phyloP scores from a whole-genome alignment of 352 stramenopile genomes.

The Phytophthora quininea region DNA sequence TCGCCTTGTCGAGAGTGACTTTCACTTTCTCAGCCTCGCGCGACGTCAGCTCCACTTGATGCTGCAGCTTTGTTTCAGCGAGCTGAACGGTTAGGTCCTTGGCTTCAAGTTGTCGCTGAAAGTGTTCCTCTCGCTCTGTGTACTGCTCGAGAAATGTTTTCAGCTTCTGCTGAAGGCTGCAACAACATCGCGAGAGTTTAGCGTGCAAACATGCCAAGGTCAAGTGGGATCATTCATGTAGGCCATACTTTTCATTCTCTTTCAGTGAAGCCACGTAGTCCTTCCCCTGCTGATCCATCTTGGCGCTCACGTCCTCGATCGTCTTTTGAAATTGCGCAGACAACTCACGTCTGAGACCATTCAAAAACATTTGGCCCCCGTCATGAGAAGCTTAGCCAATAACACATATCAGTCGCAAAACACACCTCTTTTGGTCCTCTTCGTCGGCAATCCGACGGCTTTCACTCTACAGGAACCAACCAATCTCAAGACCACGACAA shows the following conservation, averaged over 20 bases:
- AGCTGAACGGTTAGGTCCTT: slow-evolving; percentile 85
- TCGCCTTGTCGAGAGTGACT: slow-evolving; percentile 83
- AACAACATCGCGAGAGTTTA: not conserved
- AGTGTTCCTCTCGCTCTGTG: slow-evolving; percentile 80
- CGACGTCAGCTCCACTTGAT: slow-evolving; percentile 77
- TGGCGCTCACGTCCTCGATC: slow-evolving; percentile 88
- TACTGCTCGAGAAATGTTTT: slow-evolving; percentile 87
- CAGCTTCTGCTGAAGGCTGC: slow-evolving; percentile 83
- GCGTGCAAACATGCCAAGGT: slow-evolving; percentile 2
- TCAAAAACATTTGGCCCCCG: slow-evolving; percentile 3
- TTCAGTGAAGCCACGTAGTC: slow-evolving; percentile 86
- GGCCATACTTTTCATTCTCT: slow-evolving; percentile 78
- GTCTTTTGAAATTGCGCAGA: slow-evolving; percentile 85
- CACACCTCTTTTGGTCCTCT: slow-evolving; percentile 81
- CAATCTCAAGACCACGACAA: not conserved
- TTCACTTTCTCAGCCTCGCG: slow-evolving; percentile 73
- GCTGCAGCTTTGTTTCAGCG: slow-evolving; percentile 79
- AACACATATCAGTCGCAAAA: not conserved
- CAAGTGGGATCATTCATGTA: too few relatives aligned
- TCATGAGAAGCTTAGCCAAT: too few relatives aligned
- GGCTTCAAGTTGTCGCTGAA: slow-evolving; percentile 80
- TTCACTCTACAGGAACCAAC: slow-evolving; percentile 44
- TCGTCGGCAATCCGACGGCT: slow-evolving; percentile 85
- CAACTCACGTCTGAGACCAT: slow-evolving; percentile 57
- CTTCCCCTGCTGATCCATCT: slow-evolving; percentile 87